Conservation (phyloP, 768 basidiomycete species). For the Cystofilobasidium capitatum region DNA sequence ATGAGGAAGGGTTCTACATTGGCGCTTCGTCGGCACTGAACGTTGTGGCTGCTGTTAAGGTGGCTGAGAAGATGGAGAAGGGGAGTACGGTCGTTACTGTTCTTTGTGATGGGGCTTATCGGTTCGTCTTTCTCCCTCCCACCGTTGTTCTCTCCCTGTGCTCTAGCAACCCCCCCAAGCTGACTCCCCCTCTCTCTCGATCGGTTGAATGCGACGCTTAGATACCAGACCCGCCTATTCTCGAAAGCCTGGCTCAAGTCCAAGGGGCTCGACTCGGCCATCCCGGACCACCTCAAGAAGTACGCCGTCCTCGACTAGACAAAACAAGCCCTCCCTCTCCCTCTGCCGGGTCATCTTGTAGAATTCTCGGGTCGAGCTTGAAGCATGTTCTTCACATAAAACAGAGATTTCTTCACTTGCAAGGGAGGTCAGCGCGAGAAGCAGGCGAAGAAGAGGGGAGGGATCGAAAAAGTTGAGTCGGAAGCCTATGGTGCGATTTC, state of each 20-base stretch:
- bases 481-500: too few species aligned
- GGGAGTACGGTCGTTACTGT: constrained; percentile 88
- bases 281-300: constrained; percentile 75
- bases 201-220: constrained; percentile 15
- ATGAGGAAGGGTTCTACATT: constrained; percentile 85
- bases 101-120: constrained; percentile 89
- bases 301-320: constrained; percentile 61
- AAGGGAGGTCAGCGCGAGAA: too few species aligned
- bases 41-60: constrained; percentile 82
- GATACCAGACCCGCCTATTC: constrained; percentile 85
- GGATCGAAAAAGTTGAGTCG: too few species aligned
- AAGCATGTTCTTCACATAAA: too few species aligned
- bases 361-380: too few species aligned
- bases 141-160: background rate
- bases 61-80: constrained; percentile 74
- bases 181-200: background rate
- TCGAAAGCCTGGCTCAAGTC: constrained; percentile 80
- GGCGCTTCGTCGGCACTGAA: constrained; percentile 92
- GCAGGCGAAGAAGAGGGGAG: too few species aligned
- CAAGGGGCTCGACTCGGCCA: constrained; percentile 65
- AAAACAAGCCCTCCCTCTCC: too few species aligned
- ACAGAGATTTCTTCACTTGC: too few species aligned
- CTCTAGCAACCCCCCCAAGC: background rate
- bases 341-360: too few species aligned
- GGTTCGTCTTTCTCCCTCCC: constrained; percentile 43